Evolutionary conservation across 1,139 yeast species (phyloP), one percentile per base, ranked within the genome.

Genomic region (Spathaspora jeffriesii): DNA sequence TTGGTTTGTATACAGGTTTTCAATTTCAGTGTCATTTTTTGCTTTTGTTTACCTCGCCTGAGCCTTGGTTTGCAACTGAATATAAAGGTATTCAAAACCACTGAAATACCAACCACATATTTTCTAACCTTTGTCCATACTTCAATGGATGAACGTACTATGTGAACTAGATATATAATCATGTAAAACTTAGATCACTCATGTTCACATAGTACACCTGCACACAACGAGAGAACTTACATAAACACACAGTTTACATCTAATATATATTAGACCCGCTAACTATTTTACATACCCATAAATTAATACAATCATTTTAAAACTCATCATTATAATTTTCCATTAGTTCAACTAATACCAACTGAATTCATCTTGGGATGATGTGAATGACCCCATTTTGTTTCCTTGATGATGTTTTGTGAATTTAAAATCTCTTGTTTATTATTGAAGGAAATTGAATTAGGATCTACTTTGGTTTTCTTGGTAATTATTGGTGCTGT

Each of bases 391-490:
- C 15, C 11, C 41, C 41, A 38, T 38, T 25, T 38, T 10, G 41
- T 42, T 23, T 47, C 42, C 21, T 46, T n/a, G 4, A 34, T 3
- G 8, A 10, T 18, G 11, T 34, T 34, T 34, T 34, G 38, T 3
- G 38, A 17, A 4, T 48, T 38, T 28, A 48, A 43, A n/a, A 50
- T 27, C 28, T 55, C 59, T 17, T 57, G 43, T 32, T 53, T 52
- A 48, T 54, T 50, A 45, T 56, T 56, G 43, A 61, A 62, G 43
- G 54, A 37, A 27, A 43, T 37, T 18, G 13, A 23, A 18, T 11
- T 21, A 13, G 17, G 15, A 27, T 32, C 47, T 30, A 40, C 43
- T 11, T 42, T 47, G 23, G n/a, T 45, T 17, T 17, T 31, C 38
- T 23, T 40, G 30, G 20, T 47, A 17, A 43, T 43, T 23, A 27